Conservation (phyloP, 345 rosid genomes). For the Atalantia buxifolia region DNA sequence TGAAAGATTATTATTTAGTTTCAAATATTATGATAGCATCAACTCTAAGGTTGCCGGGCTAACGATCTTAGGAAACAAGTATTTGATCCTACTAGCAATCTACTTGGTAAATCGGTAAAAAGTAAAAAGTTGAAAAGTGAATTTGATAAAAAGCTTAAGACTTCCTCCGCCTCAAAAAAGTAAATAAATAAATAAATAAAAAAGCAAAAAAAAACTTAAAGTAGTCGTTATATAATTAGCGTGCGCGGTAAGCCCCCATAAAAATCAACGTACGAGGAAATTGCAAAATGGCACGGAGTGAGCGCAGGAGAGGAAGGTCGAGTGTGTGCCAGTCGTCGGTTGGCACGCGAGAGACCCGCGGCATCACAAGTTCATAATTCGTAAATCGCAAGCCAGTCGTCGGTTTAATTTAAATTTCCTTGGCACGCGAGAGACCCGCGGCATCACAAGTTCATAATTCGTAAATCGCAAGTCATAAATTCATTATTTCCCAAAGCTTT, state of each 20-base stretch:
- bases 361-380: not conserved
- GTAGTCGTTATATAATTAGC: not conserved
- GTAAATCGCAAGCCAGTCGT: too few species aligned
- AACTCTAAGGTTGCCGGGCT: too few species aligned
- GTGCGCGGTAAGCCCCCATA: not conserved
- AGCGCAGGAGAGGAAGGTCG: not conserved
- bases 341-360: conserved; percentile 19
- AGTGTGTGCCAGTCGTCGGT: conserved; percentile 12
- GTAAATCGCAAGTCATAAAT: not conserved
- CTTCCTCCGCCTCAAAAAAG: too few species aligned
- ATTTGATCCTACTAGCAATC: too few species aligned
- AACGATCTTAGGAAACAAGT: too few species aligned
- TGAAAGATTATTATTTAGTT: too few species aligned
- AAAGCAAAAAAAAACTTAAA: too few species aligned
- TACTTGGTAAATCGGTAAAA: not conserved
- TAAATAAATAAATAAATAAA: too few species aligned
- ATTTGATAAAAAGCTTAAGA: too few species aligned
- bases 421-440: conserved; percentile 20
- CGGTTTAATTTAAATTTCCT: too few species aligned
- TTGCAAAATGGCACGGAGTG: not conserved
- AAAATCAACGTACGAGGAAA: not conserved
- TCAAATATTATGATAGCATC: too few species aligned
- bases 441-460: not conserved
- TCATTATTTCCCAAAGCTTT: not conserved
- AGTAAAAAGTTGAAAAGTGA: too few species aligned